A percentile compares a stretch with the other conserved stretches of the same genome.
Conservation (phyloP, 352 stramenopile genomes). For the Globisporangium lucens region DNA sequence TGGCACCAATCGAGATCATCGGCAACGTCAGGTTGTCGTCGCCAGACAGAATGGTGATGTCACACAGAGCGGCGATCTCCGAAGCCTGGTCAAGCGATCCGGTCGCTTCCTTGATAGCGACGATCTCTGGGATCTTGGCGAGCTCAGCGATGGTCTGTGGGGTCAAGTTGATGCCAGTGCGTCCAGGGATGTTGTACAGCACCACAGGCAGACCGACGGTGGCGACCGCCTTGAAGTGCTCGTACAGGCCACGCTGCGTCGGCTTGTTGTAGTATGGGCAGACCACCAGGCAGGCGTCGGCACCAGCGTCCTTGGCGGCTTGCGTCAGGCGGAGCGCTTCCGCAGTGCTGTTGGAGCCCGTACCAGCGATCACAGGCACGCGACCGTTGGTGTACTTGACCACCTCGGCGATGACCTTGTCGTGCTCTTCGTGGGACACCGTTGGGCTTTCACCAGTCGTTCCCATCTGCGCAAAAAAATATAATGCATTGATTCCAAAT, state of each 20-base stretch:
- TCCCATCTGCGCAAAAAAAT: slow-evolving; percentile 63
- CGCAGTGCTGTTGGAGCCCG: slow-evolving; percentile 92
- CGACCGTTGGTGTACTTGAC: slow-evolving; percentile 73
- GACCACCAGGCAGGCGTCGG: slow-evolving; percentile 94
- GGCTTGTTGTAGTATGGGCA: slow-evolving; percentile 99
- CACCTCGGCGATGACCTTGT: slow-evolving; percentile 91
- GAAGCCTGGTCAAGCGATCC: slow-evolving; percentile 89
- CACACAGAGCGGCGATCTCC: slow-evolving; percentile 85
- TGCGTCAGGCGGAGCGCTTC: slow-evolving; percentile 85
- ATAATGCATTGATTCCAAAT: not conserved
- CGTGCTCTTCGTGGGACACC: slow-evolving; percentile 93
- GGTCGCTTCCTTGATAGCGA: slow-evolving; percentile 98
- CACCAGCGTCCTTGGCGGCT: slow-evolving; percentile 90
- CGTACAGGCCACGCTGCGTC: slow-evolving; percentile 93
- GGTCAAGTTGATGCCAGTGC: slow-evolving; percentile 94
- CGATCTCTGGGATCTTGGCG: slow-evolving; percentile 93
- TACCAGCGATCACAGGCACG: slow-evolving; percentile 95
- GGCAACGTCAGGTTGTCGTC: slow-evolving; percentile 91
- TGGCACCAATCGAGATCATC: slow-evolving; percentile 87
- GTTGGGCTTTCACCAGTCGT: slow-evolving; percentile 97
- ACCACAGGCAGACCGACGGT: slow-evolving; percentile 91
- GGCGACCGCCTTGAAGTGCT: slow-evolving; percentile 92
- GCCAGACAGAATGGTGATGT: slow-evolving; percentile 90
- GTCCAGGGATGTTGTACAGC: slow-evolving; percentile 97
- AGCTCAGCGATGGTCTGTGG: slow-evolving; percentile 93